Percentiles rank a stretch among this genome's conserved stretches.
Conservation (phyloP, 371 early-diverging fungal species). For the Lichtheimia hyalospora region DNA sequence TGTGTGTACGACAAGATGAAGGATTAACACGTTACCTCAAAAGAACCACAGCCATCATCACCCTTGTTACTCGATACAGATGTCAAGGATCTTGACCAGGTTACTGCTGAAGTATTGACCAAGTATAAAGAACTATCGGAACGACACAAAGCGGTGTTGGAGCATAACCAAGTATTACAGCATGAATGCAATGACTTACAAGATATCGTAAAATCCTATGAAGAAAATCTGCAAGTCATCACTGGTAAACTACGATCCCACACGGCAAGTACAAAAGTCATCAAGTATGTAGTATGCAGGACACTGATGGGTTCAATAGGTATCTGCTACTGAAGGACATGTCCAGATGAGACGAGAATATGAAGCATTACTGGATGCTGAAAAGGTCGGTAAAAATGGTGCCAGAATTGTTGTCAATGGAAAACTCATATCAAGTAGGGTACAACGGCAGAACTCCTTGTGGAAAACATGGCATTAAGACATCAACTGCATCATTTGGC, state of each 20-base stretch:
- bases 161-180: slow-evolving; percentile 27
- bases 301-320: slow-evolving; percentile 13
- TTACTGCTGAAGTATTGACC: slow-evolving; percentile 2
- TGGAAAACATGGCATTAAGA: slow-evolving; percentile 43
- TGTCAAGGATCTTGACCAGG: slow-evolving; percentile 2
- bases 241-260: slow-evolving; percentile 32
- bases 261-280: slow-evolving; percentile 23
- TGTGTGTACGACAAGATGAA: neutral
- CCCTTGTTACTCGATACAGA: neutral
- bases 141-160: slow-evolving; percentile 13
- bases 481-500: slow-evolving; percentile 29
- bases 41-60: neutral
- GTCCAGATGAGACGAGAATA: slow-evolving; percentile 34
- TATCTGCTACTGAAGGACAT: slow-evolving; percentile 33
- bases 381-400: slow-evolving; percentile 25
- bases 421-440: slow-evolving; percentile 14
- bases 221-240: slow-evolving; percentile 25
- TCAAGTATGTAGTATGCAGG: too few species aligned
- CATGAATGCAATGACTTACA: slow-evolving; percentile 27
- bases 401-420: neutral
- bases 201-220: slow-evolving; percentile 34
- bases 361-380: slow-evolving; percentile 45
- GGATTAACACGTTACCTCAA: neutral
- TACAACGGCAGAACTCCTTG: slow-evolving; percentile 35
- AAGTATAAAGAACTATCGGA: slow-evolving; percentile 15